Conservation (phyloP, 169 alveolate genomes). For the Plasmodium cynomolgi region DNA sequence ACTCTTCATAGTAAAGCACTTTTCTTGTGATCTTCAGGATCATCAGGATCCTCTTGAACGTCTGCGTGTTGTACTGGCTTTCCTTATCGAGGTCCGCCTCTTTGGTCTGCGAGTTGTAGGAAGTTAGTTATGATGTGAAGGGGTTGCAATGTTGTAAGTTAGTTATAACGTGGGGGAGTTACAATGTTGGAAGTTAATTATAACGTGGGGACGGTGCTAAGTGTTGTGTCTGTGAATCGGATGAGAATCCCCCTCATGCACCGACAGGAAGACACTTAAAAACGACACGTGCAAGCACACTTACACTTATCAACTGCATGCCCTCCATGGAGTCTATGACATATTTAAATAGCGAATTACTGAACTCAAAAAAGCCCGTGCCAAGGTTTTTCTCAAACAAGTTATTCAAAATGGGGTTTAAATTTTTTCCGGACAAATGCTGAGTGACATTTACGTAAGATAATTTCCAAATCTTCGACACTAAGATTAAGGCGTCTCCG, state of each 20-base stretch:
- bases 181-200: not conserved
- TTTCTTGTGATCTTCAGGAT: slow-evolving; percentile 30
- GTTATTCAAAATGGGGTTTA: slow-evolving; percentile 40
- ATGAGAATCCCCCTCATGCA: not conserved
- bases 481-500: slow-evolving; percentile 69
- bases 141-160: not conserved
- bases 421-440: slow-evolving; percentile 33
- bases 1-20: slow-evolving; percentile 33
- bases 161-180: not conserved
- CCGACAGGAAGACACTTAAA: not conserved
- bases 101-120: slow-evolving; percentile 17
- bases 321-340: slow-evolving; percentile 26
- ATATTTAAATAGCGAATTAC: slow-evolving; percentile 49
- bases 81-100: slow-evolving; percentile 8
- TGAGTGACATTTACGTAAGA: slow-evolving; percentile 48
- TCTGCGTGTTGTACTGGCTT: slow-evolving; percentile 1
- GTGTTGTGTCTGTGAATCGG: not conserved
- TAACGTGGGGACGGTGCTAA: not conserved
- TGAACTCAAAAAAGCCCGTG: slow-evolving; percentile 71
- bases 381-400: slow-evolving; percentile 62
- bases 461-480: slow-evolving; percentile 71
- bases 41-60: slow-evolving; percentile 12
- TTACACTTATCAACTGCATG: slow-evolving; percentile 43
- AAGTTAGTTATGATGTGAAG: not conserved
- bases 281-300: not conserved